Conservation (phyloP, 108 stramenopile species). For the Pelagomonas calceolata region DNA sequence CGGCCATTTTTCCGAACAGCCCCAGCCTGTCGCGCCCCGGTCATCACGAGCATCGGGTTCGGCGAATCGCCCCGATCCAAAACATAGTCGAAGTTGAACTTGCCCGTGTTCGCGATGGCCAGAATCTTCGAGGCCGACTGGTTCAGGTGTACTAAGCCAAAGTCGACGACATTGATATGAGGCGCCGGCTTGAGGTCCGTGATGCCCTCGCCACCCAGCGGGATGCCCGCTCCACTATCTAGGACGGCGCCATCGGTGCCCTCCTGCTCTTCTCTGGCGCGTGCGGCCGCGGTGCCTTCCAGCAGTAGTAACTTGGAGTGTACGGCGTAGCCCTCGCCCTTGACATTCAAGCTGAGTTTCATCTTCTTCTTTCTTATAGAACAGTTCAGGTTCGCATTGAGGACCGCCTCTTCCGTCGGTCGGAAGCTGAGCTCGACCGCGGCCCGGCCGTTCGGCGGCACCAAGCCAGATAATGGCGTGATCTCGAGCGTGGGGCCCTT, state of each 20-base stretch:
- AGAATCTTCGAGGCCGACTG: conserved; percentile 27
- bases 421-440: conserved; percentile 32
- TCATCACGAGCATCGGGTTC: conserved; percentile 26
- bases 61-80: conserved; percentile 25
- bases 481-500: conserved; percentile 26
- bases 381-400: conserved; percentile 47
- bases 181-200: conserved; percentile 20
- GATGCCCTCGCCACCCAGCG: neutral
- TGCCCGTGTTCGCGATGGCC: conserved; percentile 36
- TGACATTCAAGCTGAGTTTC: conserved; percentile 41
- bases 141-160: conserved; percentile 40
- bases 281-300: conserved; percentile 11
- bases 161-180: conserved; percentile 29
- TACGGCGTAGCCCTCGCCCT: conserved; percentile 55
- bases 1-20: conserved; percentile 37
- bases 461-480: conserved; percentile 28
- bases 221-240: neutral
- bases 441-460: conserved; percentile 35
- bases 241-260: conserved; percentile 2
- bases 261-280: too few relatives aligned
- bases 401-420: conserved; percentile 35
- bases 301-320: conserved; percentile 32
- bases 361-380: conserved; percentile 35
- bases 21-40: conserved; percentile 27
- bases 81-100: conserved; percentile 48